Evolutionary conservation across 352 stramenopile genomes (phyloP), one percentile per base, ranked within the genome.

Genomic region (Phytopythium oedochilum): DNA sequence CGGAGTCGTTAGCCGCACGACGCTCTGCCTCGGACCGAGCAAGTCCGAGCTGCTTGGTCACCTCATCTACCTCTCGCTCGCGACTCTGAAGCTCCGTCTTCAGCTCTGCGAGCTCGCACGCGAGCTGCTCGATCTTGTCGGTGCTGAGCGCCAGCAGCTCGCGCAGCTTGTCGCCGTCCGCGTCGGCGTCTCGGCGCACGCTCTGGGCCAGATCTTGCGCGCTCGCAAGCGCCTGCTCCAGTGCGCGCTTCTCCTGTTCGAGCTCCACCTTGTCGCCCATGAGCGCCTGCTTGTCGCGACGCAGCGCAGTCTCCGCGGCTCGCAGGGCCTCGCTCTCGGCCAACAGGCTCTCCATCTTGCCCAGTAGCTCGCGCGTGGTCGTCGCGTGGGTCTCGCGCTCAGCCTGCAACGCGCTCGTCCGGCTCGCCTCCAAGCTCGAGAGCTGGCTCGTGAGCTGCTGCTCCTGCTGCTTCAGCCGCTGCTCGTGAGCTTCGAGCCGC

Each of bases 271-370:
- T 67, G 12, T 38, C 58, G 42, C 66, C 64, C 2, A 73, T 48
- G 22, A 83, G 59, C 4, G 52, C 59, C 8, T 87, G 71, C 51
- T 88, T 89, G 15, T 94, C 77, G 14, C 59, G 53, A 3, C 78
- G 71, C 36, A 94, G 64, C 28, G 77, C 73, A 3, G 64, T 60
- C 49, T 90, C 78, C 7, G 63, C 59, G 17, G 46, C 55, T 5
- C 79, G 68, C 32, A 89, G 47, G 17, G 51, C 43, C 60, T 89
- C 77, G 17, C 66, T 45, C 3, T 92, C 75, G 10, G 57, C 52
- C 20, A 89, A 44, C 51, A 92, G 47, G 3, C 55, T 61, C 65
- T 92, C 79, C 38, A 89, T 89, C 48, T 88, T 84, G 36, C 67
- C 59, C 51, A 87, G 64, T 6, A 87, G 57, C 28, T 84, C 66